Evolutionary conservation across 2,329 filamentous ascomycete genomes (phyloP).

Genomic region (Cercospora nicotianae): DNA sequence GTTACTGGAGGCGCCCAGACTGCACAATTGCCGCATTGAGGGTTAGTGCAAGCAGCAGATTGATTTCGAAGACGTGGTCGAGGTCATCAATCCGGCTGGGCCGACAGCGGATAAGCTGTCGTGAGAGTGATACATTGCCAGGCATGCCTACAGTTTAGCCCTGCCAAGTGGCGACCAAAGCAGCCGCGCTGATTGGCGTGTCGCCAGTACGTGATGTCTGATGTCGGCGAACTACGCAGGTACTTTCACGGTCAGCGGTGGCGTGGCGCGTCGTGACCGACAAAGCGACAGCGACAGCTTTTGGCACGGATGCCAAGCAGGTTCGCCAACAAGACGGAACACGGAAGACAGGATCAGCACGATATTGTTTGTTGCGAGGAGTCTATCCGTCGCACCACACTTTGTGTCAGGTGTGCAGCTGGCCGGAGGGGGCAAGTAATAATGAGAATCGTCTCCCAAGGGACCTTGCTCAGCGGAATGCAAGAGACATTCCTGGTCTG

Average conservation of each 20-base stretch:
- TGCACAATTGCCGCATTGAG: conserved; percentile 12
- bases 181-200: conserved; percentile 6
- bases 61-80: conserved; percentile 11
- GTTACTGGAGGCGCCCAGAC: conserved; percentile 8
- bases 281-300: background rate
- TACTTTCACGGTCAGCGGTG: conserved; percentile 8
- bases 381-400: conserved; percentile 26
- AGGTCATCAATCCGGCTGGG: conserved; percentile 13
- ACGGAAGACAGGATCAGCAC: conserved; percentile 15
- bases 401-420: conserved; percentile 28
- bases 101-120: conserved; percentile 17
- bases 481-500: conserved; percentile 16
- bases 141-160: conserved; percentile 9
- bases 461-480: conserved; percentile 19
- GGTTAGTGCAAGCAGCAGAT: conserved; percentile 8
- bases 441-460: conserved; percentile 14
- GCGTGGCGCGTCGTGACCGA: conserved; percentile 9
- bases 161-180: conserved; percentile 9
- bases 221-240: conserved; percentile 10
- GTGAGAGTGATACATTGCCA: conserved; percentile 6
- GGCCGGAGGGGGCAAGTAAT: conserved; percentile 23
- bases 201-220: conserved; percentile 2
- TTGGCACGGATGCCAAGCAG: conserved; percentile 10
- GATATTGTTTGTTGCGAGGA: conserved; percentile 17
- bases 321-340: conserved; percentile 12